Conservation (phyloP, 176 grass and related monocot species). For the Melocanna baccifera region DNA sequence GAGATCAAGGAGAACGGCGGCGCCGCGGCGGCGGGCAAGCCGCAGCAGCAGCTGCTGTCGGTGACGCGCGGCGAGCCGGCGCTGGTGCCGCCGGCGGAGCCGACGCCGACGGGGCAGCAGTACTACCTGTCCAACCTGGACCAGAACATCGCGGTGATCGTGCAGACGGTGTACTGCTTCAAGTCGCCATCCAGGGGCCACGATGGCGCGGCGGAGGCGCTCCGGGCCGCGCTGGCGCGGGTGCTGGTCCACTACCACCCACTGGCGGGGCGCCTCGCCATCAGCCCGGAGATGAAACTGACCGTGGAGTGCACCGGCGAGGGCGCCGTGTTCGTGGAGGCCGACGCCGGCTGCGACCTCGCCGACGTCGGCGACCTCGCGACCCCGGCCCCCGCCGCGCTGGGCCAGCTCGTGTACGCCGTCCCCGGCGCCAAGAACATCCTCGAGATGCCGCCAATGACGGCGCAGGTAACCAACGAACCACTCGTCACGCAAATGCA, state of each 20-base stretch:
- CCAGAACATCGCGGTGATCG: constrained; percentile 88
- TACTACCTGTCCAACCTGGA: constrained; percentile 99
- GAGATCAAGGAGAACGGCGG: constrained; percentile 39
- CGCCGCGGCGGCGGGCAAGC: background rate
- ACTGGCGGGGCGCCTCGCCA: constrained; percentile 65
- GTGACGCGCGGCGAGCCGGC: constrained; percentile 52
- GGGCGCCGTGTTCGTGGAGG: constrained; percentile 79
- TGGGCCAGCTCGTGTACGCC: constrained; percentile 80
- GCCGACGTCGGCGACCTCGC: constrained; percentile 57
- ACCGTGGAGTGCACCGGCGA: constrained; percentile 71
- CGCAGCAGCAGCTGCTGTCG: constrained; percentile 10
- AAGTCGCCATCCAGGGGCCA: constrained; percentile 25
- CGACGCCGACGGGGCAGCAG: constrained; percentile 57
- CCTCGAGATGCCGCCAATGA: constrained; percentile 93
- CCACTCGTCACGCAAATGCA: background rate
- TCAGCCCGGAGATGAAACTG: constrained; percentile 85
- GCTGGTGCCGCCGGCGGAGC: constrained; percentile 54
- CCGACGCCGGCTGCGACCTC: constrained; percentile 70
- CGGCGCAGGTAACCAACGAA: constrained; percentile 45
- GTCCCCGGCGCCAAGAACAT: constrained; percentile 80
- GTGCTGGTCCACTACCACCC: constrained; percentile 90
- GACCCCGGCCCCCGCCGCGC: constrained; percentile 67
- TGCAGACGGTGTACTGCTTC: constrained; percentile 92
- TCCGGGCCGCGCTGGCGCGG: constrained; percentile 64
- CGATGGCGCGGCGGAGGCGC: constrained; percentile 33